Conservation (phyloP, 2,329 filamentous ascomycete species). For the Helminthosporium solani region DNA sequence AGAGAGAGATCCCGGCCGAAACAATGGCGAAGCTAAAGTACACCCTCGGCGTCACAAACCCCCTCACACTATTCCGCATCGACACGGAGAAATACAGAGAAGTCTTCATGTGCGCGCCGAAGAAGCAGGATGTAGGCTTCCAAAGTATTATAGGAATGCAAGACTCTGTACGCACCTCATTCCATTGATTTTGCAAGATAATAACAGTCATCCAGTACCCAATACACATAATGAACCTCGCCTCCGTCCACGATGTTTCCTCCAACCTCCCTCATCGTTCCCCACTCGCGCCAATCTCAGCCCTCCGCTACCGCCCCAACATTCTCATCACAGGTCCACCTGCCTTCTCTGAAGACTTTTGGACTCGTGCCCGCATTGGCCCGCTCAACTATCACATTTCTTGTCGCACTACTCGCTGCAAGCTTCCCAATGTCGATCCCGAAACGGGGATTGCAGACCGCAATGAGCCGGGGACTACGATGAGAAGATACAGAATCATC, state of each 20-base stretch:
- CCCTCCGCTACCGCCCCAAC: slow-evolving; percentile 68
- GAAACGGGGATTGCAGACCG: slow-evolving; percentile 57
- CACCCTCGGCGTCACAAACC: slow-evolving; percentile 67
- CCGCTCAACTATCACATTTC: slow-evolving; percentile 54
- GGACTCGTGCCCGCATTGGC: slow-evolving; percentile 59
- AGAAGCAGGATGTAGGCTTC: slow-evolving; percentile 59
- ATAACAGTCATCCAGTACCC: slow-evolving; percentile 57
- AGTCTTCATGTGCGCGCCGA: slow-evolving; percentile 62
- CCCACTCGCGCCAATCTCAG: slow-evolving; percentile 58
- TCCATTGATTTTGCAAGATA: neutral
- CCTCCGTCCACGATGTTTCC: slow-evolving; percentile 63
- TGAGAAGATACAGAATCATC: slow-evolving; percentile 60
- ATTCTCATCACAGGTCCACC: slow-evolving; percentile 66
- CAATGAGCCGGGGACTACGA: slow-evolving; percentile 59
- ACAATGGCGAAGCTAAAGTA: slow-evolving; percentile 62
- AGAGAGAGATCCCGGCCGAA: slow-evolving; percentile 50
- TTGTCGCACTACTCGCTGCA: slow-evolving; percentile 69
- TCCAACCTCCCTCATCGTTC: slow-evolving; percentile 55
- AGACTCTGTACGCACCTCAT: slow-evolving; percentile 58
- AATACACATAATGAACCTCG: slow-evolving; percentile 66
- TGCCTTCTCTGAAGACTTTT: slow-evolving; percentile 69
- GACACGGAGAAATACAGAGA: slow-evolving; percentile 59
- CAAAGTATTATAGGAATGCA: slow-evolving; percentile 68
- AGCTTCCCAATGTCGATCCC: slow-evolving; percentile 69
- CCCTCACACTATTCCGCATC: slow-evolving; percentile 67